Evolutionary conservation across 257 asterid genomes (phyloP), one percentile per base, ranked within the genome.

Genomic region (Solanum pennellii): DNA sequence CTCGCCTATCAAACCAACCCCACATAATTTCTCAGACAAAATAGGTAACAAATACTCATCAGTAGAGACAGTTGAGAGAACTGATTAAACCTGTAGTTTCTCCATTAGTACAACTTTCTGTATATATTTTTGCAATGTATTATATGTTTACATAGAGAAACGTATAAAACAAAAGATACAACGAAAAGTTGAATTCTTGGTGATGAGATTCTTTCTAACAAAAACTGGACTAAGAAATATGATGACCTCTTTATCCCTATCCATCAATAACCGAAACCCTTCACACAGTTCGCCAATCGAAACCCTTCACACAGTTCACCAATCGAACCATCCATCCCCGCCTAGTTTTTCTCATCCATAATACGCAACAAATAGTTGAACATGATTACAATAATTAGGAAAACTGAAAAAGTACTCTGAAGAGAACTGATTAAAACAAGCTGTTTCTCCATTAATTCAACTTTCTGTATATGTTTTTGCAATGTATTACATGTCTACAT

Each of bases 11-110:
- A 93, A 86, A 42, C 89, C 94, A 39, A 89, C 94, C 79, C 94
- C 96, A 72, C 96, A 92, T 1, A 93, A 90, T 75, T 90, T 93
- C 56, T 91, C 92, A 27, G 93, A 94, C 90, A 92, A 88, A 0
- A 90, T 84, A 6, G 94, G 94, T 90, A 93, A 89, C 87, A 89
- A 89, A 89, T 92, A 65, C 35, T 66, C 73, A 66, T 25, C 33
- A 3, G 73, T 25, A 66, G 73, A 66, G 20, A 66, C 73, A 66
- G 15, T 66, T 25, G 10, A 25, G 33, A 65, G 5, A 66, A 66
- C 74, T 66, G 74, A 72, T 16, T 33, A 72, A 9, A 4, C n/a
- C 47, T 23, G 2, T 5, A 41, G 21, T 23, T n/a, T 41, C 35
- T 76, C 6, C 82, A 74, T 74, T 9, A 5, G 42, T 72, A 33